Conservation (phyloP, 805 yeast species). For the Yarrowia sp. region DNA sequence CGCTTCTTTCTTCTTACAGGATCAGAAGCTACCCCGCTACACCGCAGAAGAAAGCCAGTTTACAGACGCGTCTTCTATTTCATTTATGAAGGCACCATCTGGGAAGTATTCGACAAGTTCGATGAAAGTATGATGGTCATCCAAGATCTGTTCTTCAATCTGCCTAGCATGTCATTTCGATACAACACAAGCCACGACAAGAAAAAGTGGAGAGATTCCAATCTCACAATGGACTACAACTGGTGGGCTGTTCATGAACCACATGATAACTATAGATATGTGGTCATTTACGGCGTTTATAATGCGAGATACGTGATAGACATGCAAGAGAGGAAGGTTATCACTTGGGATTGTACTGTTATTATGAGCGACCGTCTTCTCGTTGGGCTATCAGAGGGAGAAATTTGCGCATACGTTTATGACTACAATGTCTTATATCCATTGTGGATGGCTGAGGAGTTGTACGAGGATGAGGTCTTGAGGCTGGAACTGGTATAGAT, state of each 20-base stretch:
- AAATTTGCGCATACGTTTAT: neutral
- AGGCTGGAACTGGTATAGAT: neutral
- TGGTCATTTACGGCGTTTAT: neutral
- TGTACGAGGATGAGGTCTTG: neutral
- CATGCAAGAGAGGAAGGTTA: neutral
- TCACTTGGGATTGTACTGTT: neutral
- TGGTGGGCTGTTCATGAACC: slow-evolving; percentile 4
- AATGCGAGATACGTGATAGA: neutral
- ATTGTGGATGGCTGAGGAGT: neutral
- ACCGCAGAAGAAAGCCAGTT: neutral
- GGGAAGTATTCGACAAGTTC: neutral
- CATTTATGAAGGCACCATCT: neutral
- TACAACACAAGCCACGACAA: neutral
- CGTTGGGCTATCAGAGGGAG: neutral
- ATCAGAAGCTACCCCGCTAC: neutral
- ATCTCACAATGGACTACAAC: neutral
- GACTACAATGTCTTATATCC: neutral
- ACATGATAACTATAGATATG: neutral
- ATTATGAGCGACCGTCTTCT: neutral
- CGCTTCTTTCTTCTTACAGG: neutral
- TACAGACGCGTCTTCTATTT: neutral
- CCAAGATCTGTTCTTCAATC: neutral
- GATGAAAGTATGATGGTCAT: neutral
- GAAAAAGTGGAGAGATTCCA: neutral
- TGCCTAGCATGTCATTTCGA: neutral